phyloP scores from a whole-genome alignment of 2,329 filamentous ascomycete genomes.

The Trichophyton benhamiae region DNA sequence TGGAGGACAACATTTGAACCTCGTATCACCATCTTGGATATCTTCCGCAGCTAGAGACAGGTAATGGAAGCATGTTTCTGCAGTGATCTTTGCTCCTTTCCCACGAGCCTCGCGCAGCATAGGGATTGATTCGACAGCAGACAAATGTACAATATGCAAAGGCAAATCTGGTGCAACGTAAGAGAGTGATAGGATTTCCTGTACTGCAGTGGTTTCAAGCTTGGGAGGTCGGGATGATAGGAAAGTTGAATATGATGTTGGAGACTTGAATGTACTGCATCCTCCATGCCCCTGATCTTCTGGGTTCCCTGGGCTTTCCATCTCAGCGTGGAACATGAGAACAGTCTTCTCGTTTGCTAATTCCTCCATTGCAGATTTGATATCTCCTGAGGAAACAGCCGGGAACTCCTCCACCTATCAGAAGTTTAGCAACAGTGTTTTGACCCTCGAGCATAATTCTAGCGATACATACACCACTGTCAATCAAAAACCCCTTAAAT shows the following conservation, averaged over 20 bases:
- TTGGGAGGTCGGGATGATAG: slow-evolving; percentile 76
- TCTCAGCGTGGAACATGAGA: slow-evolving; percentile 98
- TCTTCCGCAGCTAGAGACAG: slow-evolving; percentile 71
- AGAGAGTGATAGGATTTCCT: slow-evolving; percentile 71
- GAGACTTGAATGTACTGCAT: slow-evolving; percentile 44
- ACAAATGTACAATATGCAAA: slow-evolving; percentile 87
- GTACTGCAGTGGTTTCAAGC: slow-evolving; percentile 84
- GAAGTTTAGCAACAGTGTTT: neutral
- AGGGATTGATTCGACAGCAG: slow-evolving; percentile 76
- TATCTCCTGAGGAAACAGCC: slow-evolving; percentile 68
- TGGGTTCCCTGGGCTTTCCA: slow-evolving; percentile 51
- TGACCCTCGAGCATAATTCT: neutral
- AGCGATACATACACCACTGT: slow-evolving; percentile 64
- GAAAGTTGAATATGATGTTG: slow-evolving; percentile 78
- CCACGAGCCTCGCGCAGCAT: slow-evolving; percentile 61
- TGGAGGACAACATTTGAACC: slow-evolving; percentile 91
- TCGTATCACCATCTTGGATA: slow-evolving; percentile 71
- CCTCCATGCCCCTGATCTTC: slow-evolving; percentile 62
- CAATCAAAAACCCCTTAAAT: slow-evolving; percentile 96
- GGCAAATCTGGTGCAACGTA: slow-evolving; percentile 68
- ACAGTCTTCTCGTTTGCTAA: slow-evolving; percentile 74
- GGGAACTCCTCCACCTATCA: slow-evolving; percentile 84
- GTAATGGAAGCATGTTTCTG: slow-evolving; percentile 94
- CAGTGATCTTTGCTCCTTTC: slow-evolving; percentile 70
- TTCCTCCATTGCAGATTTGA: slow-evolving; percentile 65